Conservation (phyloP, 2,329 filamentous ascomycete genomes). For the Paraphaeosphaeria minitans region DNA sequence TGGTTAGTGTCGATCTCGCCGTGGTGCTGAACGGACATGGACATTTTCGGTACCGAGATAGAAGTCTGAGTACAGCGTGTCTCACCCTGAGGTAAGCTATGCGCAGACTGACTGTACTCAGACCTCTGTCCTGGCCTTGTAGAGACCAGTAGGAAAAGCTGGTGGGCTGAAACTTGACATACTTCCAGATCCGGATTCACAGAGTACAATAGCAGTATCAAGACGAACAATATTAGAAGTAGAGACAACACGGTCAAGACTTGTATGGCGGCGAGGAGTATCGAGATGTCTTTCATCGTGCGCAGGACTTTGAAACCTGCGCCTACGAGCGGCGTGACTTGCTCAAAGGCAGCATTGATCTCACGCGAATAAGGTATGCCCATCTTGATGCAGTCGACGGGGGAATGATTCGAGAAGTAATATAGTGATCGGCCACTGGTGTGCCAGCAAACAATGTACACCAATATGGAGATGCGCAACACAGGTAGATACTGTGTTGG, state of each 20-base stretch:
- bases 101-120: too few relatives aligned
- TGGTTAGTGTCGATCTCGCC: background rate
- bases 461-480: background rate
- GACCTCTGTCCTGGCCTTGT: background rate
- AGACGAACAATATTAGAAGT: conserved; percentile 44
- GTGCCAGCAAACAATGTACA: too few relatives aligned
- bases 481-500: background rate
- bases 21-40: too few relatives aligned
- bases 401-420: too few relatives aligned
- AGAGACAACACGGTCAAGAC: conserved; percentile 53
- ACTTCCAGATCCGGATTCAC: conserved; percentile 56
- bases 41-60: too few relatives aligned
- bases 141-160: background rate
- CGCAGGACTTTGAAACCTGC: conserved; percentile 56
- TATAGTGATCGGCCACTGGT: too few relatives aligned
- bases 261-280: conserved; percentile 55
- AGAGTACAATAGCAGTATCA: conserved; percentile 51
- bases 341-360: conserved; percentile 58
- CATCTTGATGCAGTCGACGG: conserved; percentile 45
- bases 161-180: background rate
- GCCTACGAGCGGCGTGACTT: conserved; percentile 59
- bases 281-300: conserved; percentile 57
- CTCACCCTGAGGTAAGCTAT: too few relatives aligned
- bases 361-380: conserved; percentile 59
- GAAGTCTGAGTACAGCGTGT: too few relatives aligned